Base-by-base conservation (phyloP, 805 yeast genomes). In the Lipomyces mesembrius region DNA sequence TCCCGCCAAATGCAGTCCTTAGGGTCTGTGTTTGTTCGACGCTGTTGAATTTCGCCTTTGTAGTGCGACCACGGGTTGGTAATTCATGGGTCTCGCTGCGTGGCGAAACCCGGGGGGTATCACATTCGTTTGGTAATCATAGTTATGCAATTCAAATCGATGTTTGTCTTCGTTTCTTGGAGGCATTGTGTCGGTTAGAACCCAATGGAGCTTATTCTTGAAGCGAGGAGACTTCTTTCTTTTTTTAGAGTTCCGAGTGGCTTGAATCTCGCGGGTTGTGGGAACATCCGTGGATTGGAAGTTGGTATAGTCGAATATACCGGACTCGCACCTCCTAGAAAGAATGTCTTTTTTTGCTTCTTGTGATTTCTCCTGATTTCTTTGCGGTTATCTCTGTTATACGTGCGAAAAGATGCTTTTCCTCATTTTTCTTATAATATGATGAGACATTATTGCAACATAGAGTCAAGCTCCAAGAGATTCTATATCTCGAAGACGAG, bases 181-280 rank as follows among this genome's bases (percentile, higher is more conserved):
- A 8, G 32, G 17, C n/a, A 32, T 20, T 20, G 2, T 25, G 51
- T 9, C 39, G 53, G 61, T 66, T 63, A 69, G 75, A 74, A 76
- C 78, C 62, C 78, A 75, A 76, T 76, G 78, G 78, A 76, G 78
- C 78, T 76, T 75, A 76, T 62, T 76, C 76, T 75, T 64, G 72
- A 57, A 61, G 68, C 64, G 69, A 59, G 69, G 62, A 54, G 53
- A 52, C 65, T 64, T 65, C 67, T 62, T 56, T 66, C 56, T 64
- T 61, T 54, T 57, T 58, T 65, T 60, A 58, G 68, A 61, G 55
- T 53, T 60, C 61, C 57, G 39, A 35, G 72, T 29, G 63, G 32
- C 62, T 57, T n/a, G 62, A 39, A 51, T 62, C 32, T 35, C 22
- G 49, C 49, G 49, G 0, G 49, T 7, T 43, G 49, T 43, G 9